phyloP scores from a whole-genome alignment of 2,329 filamentous ascomycete species.

The Claviceps monticola region DNA sequence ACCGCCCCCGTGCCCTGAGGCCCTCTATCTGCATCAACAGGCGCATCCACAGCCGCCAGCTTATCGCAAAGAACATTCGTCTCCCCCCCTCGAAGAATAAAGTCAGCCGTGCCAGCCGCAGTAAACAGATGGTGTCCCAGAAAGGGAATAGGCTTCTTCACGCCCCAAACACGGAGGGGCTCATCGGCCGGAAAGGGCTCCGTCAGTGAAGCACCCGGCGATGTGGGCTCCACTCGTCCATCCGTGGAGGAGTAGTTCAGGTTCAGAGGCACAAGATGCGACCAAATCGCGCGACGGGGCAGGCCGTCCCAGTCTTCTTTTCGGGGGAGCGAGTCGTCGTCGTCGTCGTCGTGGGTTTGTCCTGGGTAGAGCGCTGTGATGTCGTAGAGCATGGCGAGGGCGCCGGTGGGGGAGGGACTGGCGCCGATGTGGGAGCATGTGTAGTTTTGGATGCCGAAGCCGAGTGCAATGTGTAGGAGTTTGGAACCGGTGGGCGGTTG shows the following conservation, averaged over 20 bases:
- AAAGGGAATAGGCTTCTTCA: slow-evolving; percentile 23
- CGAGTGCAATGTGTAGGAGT: slow-evolving; percentile 43
- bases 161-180: slow-evolving; percentile 24
- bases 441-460: slow-evolving; percentile 57
- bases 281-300: slow-evolving; percentile 25
- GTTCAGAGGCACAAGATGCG: slow-evolving; percentile 34
- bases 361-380: slow-evolving; percentile 37
- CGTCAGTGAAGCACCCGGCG: slow-evolving; percentile 28
- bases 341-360: slow-evolving; percentile 15
- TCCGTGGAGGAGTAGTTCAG: slow-evolving; percentile 16
- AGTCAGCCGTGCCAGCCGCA: slow-evolving; percentile 37
- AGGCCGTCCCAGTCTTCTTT: slow-evolving; percentile 25
- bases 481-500: slow-evolving; percentile 22
- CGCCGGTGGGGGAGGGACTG: slow-evolving; percentile 30
- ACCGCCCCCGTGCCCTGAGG: slow-evolving; percentile 37
- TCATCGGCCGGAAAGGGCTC: slow-evolving; percentile 30
- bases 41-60: slow-evolving; percentile 35
- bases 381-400: slow-evolving; percentile 48
- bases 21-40: slow-evolving; percentile 31
- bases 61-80: slow-evolving; percentile 33
- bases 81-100: slow-evolving; percentile 33
- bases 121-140: slow-evolving; percentile 58
- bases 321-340: slow-evolving; percentile 21
- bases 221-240: slow-evolving; percentile 15
- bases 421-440: slow-evolving; percentile 34